Percentiles rank a stretch among this genome's conserved stretches.
Evolutionary conservation across 257 asterid species (phyloP).

Genomic region (Solanum paucissectum): DNA sequence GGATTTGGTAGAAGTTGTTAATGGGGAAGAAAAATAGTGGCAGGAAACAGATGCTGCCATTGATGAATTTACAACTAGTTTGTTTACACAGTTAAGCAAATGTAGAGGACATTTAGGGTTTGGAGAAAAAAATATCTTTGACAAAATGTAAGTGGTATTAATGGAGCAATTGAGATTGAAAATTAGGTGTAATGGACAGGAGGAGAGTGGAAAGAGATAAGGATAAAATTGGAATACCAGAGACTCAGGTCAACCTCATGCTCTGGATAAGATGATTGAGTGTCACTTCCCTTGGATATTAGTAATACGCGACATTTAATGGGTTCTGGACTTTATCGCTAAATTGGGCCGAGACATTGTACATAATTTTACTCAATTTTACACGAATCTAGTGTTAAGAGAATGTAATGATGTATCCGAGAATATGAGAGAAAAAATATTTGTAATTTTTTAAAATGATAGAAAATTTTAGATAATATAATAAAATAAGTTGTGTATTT

Average conservation of each 20-base stretch:
- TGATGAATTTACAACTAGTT: conserved; percentile 6
- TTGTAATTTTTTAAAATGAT: too few relatives aligned
- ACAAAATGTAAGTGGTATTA: not conserved
- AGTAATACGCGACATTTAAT: not conserved
- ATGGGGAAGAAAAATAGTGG: conserved; percentile 34
- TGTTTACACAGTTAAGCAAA: not conserved
- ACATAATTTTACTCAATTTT: not conserved
- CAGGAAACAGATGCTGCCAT: conserved; percentile 67
- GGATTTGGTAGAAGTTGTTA: conserved; percentile 16
- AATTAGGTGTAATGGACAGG: conserved; percentile 14
- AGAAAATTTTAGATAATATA: too few relatives aligned
- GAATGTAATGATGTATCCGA: too few relatives aligned
- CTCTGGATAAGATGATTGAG: conserved; percentile 42
- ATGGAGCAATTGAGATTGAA: conserved; percentile 23
- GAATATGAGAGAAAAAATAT: too few relatives aligned
- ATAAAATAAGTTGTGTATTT: too few relatives aligned
- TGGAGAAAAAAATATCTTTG: not conserved
- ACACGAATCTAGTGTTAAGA: too few relatives aligned
- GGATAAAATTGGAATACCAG: conserved; percentile 1
- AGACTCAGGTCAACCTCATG: conserved; percentile 46
- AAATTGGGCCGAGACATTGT: not conserved
- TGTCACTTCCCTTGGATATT: not conserved
- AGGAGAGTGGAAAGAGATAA: conserved; percentile 2
- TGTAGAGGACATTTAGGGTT: not conserved
- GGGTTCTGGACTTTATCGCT: not conserved